These are phyloP conservation scores for Geranomyces michiganensis DNA, from an alignment of 192 early-diverging fungal species.

Conservation along the genomic window DNA sequence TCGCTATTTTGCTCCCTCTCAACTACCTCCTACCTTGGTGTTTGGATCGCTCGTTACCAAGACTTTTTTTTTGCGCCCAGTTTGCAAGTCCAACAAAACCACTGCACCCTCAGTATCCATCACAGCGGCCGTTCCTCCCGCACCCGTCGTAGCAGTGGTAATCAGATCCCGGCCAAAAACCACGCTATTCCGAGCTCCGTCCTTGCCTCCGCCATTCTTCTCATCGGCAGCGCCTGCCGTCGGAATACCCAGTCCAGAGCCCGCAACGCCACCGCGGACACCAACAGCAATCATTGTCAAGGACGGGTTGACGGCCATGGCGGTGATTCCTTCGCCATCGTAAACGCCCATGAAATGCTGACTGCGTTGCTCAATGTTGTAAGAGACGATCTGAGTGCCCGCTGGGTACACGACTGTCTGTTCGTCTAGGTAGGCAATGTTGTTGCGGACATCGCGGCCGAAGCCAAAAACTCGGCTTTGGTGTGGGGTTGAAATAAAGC, in stretches of 20 bases:
- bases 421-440: slow-evolving; percentile 52
- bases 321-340: slow-evolving; percentile 51
- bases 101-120: slow-evolving; percentile 5
- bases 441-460: slow-evolving; percentile 44
- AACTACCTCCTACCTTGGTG: slow-evolving; percentile 3
- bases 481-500: background rate
- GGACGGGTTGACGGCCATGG: slow-evolving; percentile 39
- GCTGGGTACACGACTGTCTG: slow-evolving; percentile 55
- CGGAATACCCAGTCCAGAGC: background rate
- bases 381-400: slow-evolving; percentile 51
- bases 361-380: slow-evolving; percentile 59
- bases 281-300: slow-evolving; percentile 24
- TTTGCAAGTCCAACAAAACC: slow-evolving; percentile 22
- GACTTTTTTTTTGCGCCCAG: slow-evolving; percentile 39
- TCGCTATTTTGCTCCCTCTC: background rate
- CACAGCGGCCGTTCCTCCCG: background rate
- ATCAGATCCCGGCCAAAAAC: background rate
- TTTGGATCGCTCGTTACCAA: slow-evolving; percentile 17
- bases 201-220: background rate
- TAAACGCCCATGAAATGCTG: slow-evolving; percentile 50
- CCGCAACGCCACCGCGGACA: background rate
- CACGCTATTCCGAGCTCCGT: background rate
- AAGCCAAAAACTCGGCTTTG: slow-evolving; percentile 57
- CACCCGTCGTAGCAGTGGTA: background rate
- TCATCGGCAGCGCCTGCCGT: background rate